A percentile compares a stretch with the other conserved stretches of the same genome.
These are phyloP conservation scores for Trametes sp. DNA, from an alignment of 1,284 basidiomycete genomes.

Conservation along the genomic window DNA sequence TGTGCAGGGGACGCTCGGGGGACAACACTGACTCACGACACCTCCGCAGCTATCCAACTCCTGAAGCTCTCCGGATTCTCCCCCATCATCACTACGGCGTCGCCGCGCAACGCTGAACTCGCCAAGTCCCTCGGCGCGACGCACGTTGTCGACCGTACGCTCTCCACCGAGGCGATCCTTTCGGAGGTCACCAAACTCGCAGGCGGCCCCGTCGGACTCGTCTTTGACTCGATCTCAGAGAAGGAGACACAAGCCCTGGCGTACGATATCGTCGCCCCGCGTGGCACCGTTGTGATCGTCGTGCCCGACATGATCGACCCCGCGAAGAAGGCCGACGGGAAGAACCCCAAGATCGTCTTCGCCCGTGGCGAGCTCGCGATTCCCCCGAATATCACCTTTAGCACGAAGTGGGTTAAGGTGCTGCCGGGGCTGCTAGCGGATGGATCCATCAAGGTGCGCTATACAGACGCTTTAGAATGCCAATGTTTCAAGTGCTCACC, in stretches of 20 bases:
- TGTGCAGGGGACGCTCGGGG: too few relatives aligned
- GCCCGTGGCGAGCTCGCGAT: constrained; percentile 14
- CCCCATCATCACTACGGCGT: constrained; percentile 45
- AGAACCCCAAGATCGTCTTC: constrained; percentile 16
- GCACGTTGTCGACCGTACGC: constrained; percentile 41
- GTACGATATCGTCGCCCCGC: constrained; percentile 31
- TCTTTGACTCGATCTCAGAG: constrained; percentile 38
- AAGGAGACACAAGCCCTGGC: constrained; percentile 31
- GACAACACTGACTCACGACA: too few relatives aligned
- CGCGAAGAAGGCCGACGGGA: constrained; percentile 1
- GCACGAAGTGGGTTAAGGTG: constrained; percentile 36
- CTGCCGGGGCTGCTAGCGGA: constrained; percentile 44
- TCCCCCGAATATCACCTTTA: constrained; percentile 36
- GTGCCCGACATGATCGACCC: constrained; percentile 14
- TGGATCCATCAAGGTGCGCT: constrained; percentile 46
- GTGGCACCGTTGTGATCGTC: constrained; percentile 32
- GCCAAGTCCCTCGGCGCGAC: constrained; percentile 47
- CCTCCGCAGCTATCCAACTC: constrained; percentile 42
- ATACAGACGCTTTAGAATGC: too few relatives aligned
- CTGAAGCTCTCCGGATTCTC: constrained; percentile 43
- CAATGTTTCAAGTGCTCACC: background rate
- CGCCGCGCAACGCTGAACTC: constrained; percentile 40
- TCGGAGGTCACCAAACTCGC: constrained; percentile 30
- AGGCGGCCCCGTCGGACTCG: constrained; percentile 27
- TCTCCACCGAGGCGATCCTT: constrained; percentile 24